A percentile compares a stretch with the other conserved stretches of the same genome.
Evolutionary conservation across 371 early-diverging fungal species (phyloP).

Genomic region (Actinomortierella wolfii): DNA sequence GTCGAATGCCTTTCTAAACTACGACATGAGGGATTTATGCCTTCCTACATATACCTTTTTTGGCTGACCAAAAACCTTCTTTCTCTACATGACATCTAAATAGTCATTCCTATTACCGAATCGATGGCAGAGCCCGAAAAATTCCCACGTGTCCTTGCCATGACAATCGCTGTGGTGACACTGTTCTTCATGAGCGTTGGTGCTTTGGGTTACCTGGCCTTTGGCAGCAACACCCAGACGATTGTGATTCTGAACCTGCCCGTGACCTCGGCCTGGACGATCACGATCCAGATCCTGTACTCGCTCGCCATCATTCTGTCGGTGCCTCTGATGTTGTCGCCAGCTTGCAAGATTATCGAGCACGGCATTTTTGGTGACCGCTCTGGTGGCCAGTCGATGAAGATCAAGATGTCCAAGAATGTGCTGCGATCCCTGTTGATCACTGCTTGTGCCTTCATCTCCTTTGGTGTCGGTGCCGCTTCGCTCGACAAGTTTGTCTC

Average conservation of each 20-base stretch:
- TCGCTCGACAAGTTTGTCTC: slow-evolving; percentile 77
- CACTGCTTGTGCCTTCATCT: slow-evolving; percentile 56
- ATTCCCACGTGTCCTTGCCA: slow-evolving; percentile 62
- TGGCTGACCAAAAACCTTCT: neutral
- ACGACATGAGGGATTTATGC: no score
- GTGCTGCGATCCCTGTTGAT: slow-evolving; percentile 56
- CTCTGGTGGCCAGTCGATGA: slow-evolving; percentile 39
- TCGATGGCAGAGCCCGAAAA: slow-evolving; percentile 60
- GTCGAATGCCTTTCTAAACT: neutral
- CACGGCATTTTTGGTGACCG: slow-evolving; percentile 52
- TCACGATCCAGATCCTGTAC: slow-evolving; percentile 69
- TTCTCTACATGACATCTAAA: neutral
- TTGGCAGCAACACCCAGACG: slow-evolving; percentile 69
- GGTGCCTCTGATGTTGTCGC: slow-evolving; percentile 72
- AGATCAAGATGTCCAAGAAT: slow-evolving; percentile 74
- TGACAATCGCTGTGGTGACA: slow-evolving; percentile 61
- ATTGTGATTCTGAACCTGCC: slow-evolving; percentile 72
- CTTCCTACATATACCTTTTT: no score
- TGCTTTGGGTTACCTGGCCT: slow-evolving; percentile 68
- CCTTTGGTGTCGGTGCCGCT: slow-evolving; percentile 63
- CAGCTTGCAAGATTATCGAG: slow-evolving; percentile 75
- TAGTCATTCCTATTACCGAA: slow-evolving; percentile 59
- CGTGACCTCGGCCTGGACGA: slow-evolving; percentile 49
- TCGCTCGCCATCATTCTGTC: slow-evolving; percentile 76
- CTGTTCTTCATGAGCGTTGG: slow-evolving; percentile 68